Evolutionary conservation across 345 rosid species (phyloP).

Genomic region (Citrus mangshanensis): DNA sequence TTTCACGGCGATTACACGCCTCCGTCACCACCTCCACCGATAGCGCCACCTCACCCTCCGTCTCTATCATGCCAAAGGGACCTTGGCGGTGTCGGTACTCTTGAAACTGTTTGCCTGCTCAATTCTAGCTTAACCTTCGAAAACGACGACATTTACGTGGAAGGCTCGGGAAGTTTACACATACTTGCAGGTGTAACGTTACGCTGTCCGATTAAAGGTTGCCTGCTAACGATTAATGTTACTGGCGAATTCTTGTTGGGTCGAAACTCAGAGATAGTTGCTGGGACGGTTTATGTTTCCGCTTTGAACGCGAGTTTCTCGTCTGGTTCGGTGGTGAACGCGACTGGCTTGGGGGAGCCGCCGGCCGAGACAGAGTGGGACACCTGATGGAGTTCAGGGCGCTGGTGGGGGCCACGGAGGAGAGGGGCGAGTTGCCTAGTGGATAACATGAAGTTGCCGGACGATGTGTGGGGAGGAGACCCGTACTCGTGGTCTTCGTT

Average conservation of each 20-base stretch:
- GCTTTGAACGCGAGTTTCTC: slow-evolving; percentile 41
- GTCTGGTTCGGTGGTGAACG: slow-evolving; percentile 43
- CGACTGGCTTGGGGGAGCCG: slow-evolving; percentile 51
- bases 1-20: slow-evolving; percentile 58
- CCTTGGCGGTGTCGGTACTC: slow-evolving; percentile 54
- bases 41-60: slow-evolving; percentile 50
- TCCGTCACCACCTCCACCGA: slow-evolving; percentile 57
- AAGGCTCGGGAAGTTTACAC: slow-evolving; percentile 49
- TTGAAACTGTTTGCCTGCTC: slow-evolving; percentile 48
- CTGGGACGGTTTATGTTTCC: slow-evolving; percentile 41
- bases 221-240: slow-evolving; percentile 47
- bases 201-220: slow-evolving; percentile 40
- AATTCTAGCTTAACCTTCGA: slow-evolving; percentile 40
- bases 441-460: slow-evolving; percentile 58
- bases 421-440: slow-evolving; percentile 64
- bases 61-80: slow-evolving; percentile 48
- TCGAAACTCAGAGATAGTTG: slow-evolving; percentile 22
- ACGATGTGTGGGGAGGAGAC: slow-evolving; percentile 80
- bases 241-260: slow-evolving; percentile 45
- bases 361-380: slow-evolving; percentile 66
- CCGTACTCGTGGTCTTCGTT: slow-evolving; percentile 64
- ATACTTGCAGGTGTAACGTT: slow-evolving; percentile 40
- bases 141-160: slow-evolving; percentile 46
- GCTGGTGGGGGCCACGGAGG: slow-evolving; percentile 68
- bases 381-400: slow-evolving; percentile 55